Evolutionary conservation across 2,329 filamentous ascomycete genomes (phyloP).

Genomic region (Fusarium sp.): DNA sequence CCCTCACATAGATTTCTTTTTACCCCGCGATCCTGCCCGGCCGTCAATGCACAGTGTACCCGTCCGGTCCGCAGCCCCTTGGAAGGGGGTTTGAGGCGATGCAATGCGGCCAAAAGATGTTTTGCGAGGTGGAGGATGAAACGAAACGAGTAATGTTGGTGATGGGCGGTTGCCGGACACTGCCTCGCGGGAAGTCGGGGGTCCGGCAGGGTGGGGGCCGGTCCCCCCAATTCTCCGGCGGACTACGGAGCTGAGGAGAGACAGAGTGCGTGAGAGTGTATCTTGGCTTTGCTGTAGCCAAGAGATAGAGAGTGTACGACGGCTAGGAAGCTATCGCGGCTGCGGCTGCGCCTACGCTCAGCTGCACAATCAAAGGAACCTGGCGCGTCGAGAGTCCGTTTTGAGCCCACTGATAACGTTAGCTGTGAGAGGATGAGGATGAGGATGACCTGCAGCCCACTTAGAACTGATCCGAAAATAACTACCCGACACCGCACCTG

Average conservation of each 20-base stretch:
- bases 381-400: no score
- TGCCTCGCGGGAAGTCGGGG: constrained; percentile 37
- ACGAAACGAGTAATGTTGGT: constrained; percentile 27
- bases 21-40: constrained; percentile 25
- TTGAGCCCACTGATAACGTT: no score
- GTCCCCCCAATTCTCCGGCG: constrained; percentile 8
- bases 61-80: no score
- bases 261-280: background rate
- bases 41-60: constrained; percentile 34
- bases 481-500: no score
- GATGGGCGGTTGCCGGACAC: constrained; percentile 13
- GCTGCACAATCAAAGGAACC: no score
- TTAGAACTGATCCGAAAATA: no score
- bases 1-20: constrained; percentile 35
- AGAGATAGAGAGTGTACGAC: background rate
- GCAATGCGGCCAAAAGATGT: background rate
- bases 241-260: background rate
- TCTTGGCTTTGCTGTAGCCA: background rate
- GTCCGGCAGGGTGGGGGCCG: constrained; percentile 20
- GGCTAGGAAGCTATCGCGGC: background rate
- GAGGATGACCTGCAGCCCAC: no score
- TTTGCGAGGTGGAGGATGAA: constrained; percentile 14
- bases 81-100: constrained; percentile 23
- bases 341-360: background rate
- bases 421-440: no score